Percentiles rank a stretch among this genome's conserved stretches.
These are phyloP conservation scores for Leccinum huronense DNA, from an alignment of 1,284 basidiomycete genomes.

Conservation along the genomic window DNA sequence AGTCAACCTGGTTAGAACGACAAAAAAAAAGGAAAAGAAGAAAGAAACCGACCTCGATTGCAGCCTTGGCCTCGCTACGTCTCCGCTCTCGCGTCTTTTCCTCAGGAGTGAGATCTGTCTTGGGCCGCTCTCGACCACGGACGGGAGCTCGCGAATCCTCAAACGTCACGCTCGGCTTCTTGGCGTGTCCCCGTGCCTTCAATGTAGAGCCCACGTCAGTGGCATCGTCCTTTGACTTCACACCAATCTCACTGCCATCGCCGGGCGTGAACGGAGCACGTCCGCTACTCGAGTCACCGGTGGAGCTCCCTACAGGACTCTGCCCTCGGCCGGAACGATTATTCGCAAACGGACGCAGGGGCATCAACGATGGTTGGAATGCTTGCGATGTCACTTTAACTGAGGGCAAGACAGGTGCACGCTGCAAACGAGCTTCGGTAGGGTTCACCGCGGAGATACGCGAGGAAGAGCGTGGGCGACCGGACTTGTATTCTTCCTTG, in stretches of 20 bases:
- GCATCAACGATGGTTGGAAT: slow-evolving; percentile 21
- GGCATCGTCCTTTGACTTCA: slow-evolving; percentile 29
- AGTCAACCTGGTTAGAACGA: slow-evolving; percentile 6
- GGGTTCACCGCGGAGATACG: slow-evolving; percentile 14
- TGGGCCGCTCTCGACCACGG: slow-evolving; percentile 33
- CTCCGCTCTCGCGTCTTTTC: slow-evolving; percentile 62
- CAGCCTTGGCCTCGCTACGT: slow-evolving; percentile 71
- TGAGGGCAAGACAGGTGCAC: slow-evolving; percentile 12
- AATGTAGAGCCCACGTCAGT: slow-evolving; percentile 39
- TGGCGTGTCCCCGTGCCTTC: slow-evolving; percentile 39
- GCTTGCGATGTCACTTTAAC: slow-evolving; percentile 11
- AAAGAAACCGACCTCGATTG: slow-evolving; percentile 60
- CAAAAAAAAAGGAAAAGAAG: slow-evolving; percentile 9
- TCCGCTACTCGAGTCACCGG: slow-evolving; percentile 74
- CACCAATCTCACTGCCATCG: slow-evolving; percentile 68
- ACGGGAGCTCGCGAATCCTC: slow-evolving; percentile 34
- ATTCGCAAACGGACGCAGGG: slow-evolving; percentile 50
- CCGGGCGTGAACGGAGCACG: slow-evolving; percentile 67
- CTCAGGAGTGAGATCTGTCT: slow-evolving; percentile 43
- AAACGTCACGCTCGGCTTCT: slow-evolving; percentile 63
- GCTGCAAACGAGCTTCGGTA: slow-evolving; percentile 16
- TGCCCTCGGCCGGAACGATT: slow-evolving; percentile 41
- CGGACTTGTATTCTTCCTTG: slow-evolving; percentile 24
- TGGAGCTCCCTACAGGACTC: slow-evolving; percentile 71
- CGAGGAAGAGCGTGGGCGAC: slow-evolving; percentile 21